A percentile compares a stretch with the other conserved stretches of the same genome.
phyloP scores from a whole-genome alignment of 345 rosid genomes.

The Pistacia atlantica region DNA sequence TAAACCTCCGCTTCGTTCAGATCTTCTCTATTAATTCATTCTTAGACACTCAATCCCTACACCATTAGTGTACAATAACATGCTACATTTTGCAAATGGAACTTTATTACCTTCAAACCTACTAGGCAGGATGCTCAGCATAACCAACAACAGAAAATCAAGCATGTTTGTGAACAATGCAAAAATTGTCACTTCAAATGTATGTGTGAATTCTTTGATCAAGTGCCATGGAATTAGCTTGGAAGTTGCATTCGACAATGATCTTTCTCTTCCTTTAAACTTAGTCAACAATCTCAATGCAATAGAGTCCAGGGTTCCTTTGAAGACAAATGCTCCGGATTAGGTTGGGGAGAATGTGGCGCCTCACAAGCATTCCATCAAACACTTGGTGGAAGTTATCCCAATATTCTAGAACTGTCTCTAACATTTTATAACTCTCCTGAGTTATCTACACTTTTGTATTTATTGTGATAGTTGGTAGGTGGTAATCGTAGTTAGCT shows the following conservation, averaged over 20 bases:
- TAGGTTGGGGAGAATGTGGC: no score
- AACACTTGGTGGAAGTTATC: no score
- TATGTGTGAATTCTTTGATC: constrained; percentile 30
- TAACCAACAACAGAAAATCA: constrained; percentile 23
- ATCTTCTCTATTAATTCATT: constrained; percentile 34
- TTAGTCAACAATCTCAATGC: not conserved
- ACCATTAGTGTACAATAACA: constrained; percentile 22
- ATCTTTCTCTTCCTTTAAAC: not conserved
- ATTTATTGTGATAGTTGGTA: no score
- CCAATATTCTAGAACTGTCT: no score
- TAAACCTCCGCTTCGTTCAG: constrained; percentile 6
- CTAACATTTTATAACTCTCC: no score
- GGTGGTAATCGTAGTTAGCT: no score
- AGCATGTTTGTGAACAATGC: constrained; percentile 39
- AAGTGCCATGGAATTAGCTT: constrained; percentile 46
- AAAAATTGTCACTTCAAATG: constrained; percentile 35
- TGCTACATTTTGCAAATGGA: constrained; percentile 40
- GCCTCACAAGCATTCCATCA: no score
- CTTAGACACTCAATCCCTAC: constrained; percentile 40
- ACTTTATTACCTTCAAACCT: constrained; percentile 34
- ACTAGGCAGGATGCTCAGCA: constrained; percentile 32
- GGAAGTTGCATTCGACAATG: constrained; percentile 13
- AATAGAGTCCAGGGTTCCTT: not conserved
- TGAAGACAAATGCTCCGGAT: not conserved
- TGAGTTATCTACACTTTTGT: no score